Base-by-base conservation (phyloP, 106 monocot species). In the Hemerocallis citrina region DNA sequence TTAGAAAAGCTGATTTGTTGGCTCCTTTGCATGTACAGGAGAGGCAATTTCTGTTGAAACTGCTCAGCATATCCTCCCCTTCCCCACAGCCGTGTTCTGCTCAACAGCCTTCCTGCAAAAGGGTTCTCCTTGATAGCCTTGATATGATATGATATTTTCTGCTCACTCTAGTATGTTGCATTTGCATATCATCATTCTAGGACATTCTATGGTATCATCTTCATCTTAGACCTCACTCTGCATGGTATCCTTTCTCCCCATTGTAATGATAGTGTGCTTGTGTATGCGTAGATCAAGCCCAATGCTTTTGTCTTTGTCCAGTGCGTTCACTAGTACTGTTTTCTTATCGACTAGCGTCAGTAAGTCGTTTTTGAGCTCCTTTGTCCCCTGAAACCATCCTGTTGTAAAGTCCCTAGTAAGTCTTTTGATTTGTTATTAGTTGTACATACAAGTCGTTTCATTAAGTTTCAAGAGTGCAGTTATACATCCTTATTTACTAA, bases 41-140 rank as follows among this genome's bases (percentile, higher is more conserved):
- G 71, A 77, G 78, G 59, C 69, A 67, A 35, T 85, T 89, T 52
- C 74, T 94, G 45, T 61, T 75, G 47, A 75, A 65, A 34, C 49
- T 83, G 23, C 64, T 94, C 55, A 75, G 72, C 19, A 20, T 71
- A 27, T 63, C 89, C 46, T 78, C 93, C 6, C 74, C 85, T 27
- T 48, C 30, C 34, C 46, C 68, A 10, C 64, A 17, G 55, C 63
- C 69, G 25, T 68, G 46, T 7, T 46, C 67, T 51, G 57, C 66
- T 10, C 58, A 78, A 55, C 52, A 57, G 14, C 79, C 88, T 29
- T 63, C 83, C 14, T 84, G 87, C 80, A 85, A 89, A 70, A 72
- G 58, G 50, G 57, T 46, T 65, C 72, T 72, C 21, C 72, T 72
- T 36, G 47, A 72, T 48, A 72, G 45, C 65, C 63, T 65, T 48